Conservation (phyloP, 768 basidiomycete genomes). For the Amanita fuliginea region DNA sequence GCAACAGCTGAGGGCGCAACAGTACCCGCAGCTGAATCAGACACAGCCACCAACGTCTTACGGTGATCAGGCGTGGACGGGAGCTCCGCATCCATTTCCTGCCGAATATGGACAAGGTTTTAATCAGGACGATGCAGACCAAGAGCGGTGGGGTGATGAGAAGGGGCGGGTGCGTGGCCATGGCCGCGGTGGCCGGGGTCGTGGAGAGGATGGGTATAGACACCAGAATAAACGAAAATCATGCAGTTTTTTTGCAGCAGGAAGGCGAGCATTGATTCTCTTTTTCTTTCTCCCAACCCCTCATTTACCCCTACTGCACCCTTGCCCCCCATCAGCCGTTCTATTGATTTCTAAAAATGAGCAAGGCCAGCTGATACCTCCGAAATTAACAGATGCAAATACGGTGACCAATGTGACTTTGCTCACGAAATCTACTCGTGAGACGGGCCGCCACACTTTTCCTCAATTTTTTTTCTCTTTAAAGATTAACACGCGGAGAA, state of each 20-base stretch:
- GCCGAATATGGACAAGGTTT: conserved; percentile 42
- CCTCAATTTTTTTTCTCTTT: neutral
- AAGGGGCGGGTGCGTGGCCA: conserved; percentile 39
- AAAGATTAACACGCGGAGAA: neutral
- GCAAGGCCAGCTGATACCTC: conserved; percentile 27
- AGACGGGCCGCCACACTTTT: too few relatives aligned
- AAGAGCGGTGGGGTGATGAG: conserved; percentile 31
- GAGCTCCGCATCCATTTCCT: conserved; percentile 24
- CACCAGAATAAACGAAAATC: conserved; percentile 70
- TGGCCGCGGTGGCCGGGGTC: conserved; percentile 46
- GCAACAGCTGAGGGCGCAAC: conserved; percentile 22
- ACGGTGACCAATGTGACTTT: conserved; percentile 82
- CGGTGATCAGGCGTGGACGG: conserved; percentile 28
- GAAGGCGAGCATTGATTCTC: conserved; percentile 73
- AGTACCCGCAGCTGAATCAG: conserved; percentile 16
- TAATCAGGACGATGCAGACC: conserved; percentile 33
- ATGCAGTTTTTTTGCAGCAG: conserved; percentile 84
- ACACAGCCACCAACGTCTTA: conserved; percentile 32
- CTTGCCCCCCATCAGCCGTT: conserved; percentile 2
- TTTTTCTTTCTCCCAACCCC: neutral
- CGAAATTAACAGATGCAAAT: conserved; percentile 71
- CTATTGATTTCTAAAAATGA: conserved; percentile 23
- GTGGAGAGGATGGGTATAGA: conserved; percentile 53
- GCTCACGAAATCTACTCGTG: conserved; percentile 44
- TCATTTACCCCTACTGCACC: neutral